Conservation (phyloP, 2,329 filamentous ascomycete genomes). For the Colletotrichum phormii region DNA sequence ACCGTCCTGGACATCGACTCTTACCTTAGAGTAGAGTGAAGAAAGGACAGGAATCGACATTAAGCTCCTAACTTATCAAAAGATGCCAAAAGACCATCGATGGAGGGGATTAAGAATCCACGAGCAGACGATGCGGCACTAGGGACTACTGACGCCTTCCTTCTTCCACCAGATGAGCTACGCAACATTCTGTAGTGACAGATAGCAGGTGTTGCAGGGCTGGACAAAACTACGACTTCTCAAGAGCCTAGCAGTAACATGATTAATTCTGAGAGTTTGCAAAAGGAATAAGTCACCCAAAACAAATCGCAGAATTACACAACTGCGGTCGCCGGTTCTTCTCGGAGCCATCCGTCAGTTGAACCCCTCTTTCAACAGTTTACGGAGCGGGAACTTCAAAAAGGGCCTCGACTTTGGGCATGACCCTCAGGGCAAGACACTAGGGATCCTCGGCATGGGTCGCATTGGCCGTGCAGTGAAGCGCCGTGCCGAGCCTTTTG, state of each 20-base stretch:
- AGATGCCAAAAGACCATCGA: no score
- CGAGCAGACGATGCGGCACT: no score
- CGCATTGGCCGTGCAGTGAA: slow-evolving; percentile 48
- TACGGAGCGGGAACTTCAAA: slow-evolving; percentile 40
- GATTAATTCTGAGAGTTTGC: no score
- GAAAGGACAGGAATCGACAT: not conserved
- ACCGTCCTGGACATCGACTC: not conserved
- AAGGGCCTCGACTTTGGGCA: slow-evolving; percentile 49
- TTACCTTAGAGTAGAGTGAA: not conserved
- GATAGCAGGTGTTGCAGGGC: no score
- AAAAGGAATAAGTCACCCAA: no score
- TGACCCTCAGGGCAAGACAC: slow-evolving; percentile 45
- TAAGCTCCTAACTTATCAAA: not conserved
- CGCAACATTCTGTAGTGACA: no score
- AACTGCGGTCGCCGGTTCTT: slow-evolving; percentile 48
- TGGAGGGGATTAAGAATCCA: no score
- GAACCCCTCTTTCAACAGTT: slow-evolving; percentile 43
- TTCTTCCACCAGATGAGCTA: no score
- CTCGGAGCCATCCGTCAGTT: slow-evolving; percentile 44
- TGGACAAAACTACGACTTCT: no score
- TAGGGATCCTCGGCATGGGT: slow-evolving; percentile 53
- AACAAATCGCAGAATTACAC: slow-evolving; percentile 14
- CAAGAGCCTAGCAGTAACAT: no score
- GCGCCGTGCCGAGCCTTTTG: slow-evolving; percentile 59
- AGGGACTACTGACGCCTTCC: no score